Percentiles rank a stretch among this genome's conserved stretches.
Conservation (phyloP, 1,139 yeast genomes). For the Yamadazyma dushanensis region DNA sequence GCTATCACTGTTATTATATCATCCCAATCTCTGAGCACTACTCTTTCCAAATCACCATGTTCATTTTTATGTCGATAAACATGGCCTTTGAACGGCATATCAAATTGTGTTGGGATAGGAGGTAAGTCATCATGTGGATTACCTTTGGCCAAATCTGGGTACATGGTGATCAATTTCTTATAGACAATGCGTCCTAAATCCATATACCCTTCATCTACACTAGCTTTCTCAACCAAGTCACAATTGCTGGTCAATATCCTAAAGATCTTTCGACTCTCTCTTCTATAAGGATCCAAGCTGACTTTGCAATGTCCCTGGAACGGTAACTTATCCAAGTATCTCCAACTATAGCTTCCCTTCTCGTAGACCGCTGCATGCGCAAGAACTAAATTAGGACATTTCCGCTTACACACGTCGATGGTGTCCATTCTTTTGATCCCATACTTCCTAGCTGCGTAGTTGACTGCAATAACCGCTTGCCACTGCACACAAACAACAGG, state of each 20-base stretch:
- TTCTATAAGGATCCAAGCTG: constrained; percentile 83
- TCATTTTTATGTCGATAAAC: constrained; percentile 14
- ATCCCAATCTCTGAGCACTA: constrained; percentile 69
- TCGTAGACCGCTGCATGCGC: constrained; percentile 95
- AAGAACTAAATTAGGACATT: constrained; percentile 72
- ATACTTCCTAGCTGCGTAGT: constrained; percentile 81
- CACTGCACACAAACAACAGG: constrained; percentile 97
- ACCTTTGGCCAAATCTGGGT: constrained; percentile 26
- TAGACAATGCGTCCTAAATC: constrained; percentile 63
- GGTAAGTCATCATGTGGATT: constrained; percentile 41
- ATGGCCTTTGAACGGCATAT: constrained; percentile 32
- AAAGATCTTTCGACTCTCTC: constrained; percentile 82
- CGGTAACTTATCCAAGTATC: constrained; percentile 51
- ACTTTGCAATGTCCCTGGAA: constrained; percentile 66
- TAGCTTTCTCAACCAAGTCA: constrained; percentile 83
- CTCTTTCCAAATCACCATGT: constrained; percentile 4
- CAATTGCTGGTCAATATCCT: constrained; percentile 55
- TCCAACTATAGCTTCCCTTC: constrained; percentile 85
- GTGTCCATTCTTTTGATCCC: constrained; percentile 82
- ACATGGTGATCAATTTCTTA: constrained; percentile 20
- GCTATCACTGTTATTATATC: constrained; percentile 72
- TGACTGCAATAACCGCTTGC: constrained; percentile 85
- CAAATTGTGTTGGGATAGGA: constrained; percentile 44
- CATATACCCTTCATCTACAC: constrained; percentile 90
- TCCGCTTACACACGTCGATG: constrained; percentile 61